Evolutionary conservation across 1,284 basidiomycete genomes (phyloP).

Genomic region (Apiotrichum sp.): DNA sequence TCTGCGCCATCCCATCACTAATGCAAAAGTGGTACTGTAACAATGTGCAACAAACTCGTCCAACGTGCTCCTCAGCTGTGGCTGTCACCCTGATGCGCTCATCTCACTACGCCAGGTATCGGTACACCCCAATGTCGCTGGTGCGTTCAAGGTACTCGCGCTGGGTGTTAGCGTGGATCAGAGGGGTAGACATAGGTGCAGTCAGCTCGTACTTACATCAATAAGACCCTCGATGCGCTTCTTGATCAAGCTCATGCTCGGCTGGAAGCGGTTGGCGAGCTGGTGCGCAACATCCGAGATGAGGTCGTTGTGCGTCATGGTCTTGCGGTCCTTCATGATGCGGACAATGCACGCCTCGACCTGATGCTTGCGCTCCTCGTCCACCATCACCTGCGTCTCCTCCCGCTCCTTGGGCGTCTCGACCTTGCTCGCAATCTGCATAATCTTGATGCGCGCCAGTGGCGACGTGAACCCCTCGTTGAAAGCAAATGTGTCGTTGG

Average conservation of each 20-base stretch:
- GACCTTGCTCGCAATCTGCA: slow-evolving; percentile 76
- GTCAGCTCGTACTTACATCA: slow-evolving; percentile 56
- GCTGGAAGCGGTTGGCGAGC: slow-evolving; percentile 74
- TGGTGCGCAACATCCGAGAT: slow-evolving; percentile 87
- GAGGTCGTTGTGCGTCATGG: slow-evolving; percentile 80
- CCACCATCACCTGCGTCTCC: slow-evolving; percentile 84
- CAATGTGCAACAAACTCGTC: background rate
- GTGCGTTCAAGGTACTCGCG: slow-evolving; percentile 46
- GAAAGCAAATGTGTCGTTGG: slow-evolving; percentile 79
- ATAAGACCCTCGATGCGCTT: slow-evolving; percentile 90
- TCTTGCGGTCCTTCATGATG: slow-evolving; percentile 95
- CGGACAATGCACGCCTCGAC: slow-evolving; percentile 97
- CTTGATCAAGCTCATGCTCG: slow-evolving; percentile 81
- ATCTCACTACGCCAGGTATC: slow-evolving; percentile 36
- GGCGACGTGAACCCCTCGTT: slow-evolving; percentile 73
- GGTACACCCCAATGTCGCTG: slow-evolving; percentile 39
- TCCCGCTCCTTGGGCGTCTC: slow-evolving; percentile 81
- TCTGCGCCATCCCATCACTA: no score
- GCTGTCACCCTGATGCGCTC: no score
- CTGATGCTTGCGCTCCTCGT: slow-evolving; percentile 85
- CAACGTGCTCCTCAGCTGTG: no score
- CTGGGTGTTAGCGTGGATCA: slow-evolving; percentile 15
- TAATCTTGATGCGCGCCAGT: slow-evolving; percentile 89
- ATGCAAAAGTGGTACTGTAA: background rate
- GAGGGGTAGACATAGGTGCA: no score